A percentile compares a stretch with the other conserved stretches of the same genome.
phyloP scores from a whole-genome alignment of 2,329 filamentous ascomycete species.

The Salinomyces thailandicus region DNA sequence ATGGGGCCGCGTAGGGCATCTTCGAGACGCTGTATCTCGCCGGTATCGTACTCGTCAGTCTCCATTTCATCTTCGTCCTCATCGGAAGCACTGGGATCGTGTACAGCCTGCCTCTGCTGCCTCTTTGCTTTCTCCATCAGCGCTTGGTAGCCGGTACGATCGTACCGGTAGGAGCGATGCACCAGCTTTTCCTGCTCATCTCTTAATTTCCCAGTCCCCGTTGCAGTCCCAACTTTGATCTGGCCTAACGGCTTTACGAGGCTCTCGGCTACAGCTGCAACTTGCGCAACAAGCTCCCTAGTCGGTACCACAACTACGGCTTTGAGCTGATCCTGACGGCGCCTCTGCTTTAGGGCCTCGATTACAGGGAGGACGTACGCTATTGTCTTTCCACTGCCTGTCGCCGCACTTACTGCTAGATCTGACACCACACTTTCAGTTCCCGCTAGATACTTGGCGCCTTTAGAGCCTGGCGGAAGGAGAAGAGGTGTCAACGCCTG shows the following conservation, averaged over 20 bases:
- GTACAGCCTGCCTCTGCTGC: constrained; percentile 10
- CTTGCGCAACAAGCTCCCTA: constrained; percentile 63
- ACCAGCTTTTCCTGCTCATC: constrained; percentile 54
- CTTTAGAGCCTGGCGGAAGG: constrained; percentile 43
- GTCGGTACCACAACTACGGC: constrained; percentile 85
- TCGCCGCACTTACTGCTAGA: constrained; percentile 81
- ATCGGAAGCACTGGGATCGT: neutral
- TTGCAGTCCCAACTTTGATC: constrained; percentile 68
- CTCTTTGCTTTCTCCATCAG: constrained; percentile 33
- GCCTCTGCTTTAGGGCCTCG: constrained; percentile 56
- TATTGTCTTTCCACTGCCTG: constrained; percentile 90
- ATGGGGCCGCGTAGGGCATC: constrained; percentile 37
- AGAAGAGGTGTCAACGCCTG: constrained; percentile 71
- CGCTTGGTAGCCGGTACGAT: constrained; percentile 48
- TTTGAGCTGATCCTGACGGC: constrained; percentile 55
- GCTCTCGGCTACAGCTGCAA: constrained; percentile 65
- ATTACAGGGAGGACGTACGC: constrained; percentile 83
- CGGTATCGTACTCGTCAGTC: constrained; percentile 14
- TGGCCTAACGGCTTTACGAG: constrained; percentile 53
- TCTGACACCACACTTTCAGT: constrained; percentile 43
- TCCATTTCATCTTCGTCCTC: constrained; percentile 26
- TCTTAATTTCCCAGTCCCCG: constrained; percentile 67
- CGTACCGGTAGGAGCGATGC: constrained; percentile 49
- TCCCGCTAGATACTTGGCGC: constrained; percentile 16
- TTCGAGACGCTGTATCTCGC: constrained; percentile 23